Conservation (phyloP, 2,329 filamentous ascomycete genomes). For the Rhynchosporium graminicola region DNA sequence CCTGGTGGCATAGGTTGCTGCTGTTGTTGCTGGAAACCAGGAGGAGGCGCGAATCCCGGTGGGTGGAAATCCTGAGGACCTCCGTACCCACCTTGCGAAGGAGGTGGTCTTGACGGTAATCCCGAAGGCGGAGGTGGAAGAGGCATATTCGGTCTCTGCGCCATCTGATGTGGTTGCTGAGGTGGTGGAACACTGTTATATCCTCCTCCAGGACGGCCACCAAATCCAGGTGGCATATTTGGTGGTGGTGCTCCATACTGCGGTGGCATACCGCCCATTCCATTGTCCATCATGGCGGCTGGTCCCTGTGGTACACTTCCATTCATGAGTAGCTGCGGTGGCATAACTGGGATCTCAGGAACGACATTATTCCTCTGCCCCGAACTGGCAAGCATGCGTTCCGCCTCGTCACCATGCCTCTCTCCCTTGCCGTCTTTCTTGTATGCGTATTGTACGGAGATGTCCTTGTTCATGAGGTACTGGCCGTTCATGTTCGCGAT, state of each 20-base stretch:
- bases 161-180: slow-evolving; percentile 28
- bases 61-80: slow-evolving; percentile 58
- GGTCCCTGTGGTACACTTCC: slow-evolving; percentile 45
- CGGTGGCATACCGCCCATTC: slow-evolving; percentile 20
- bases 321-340: slow-evolving; percentile 44
- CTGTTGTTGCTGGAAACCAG: slow-evolving; percentile 45
- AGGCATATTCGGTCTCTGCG: slow-evolving; percentile 47
- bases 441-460: slow-evolving; percentile 96
- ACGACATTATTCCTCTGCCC: slow-evolving; percentile 93
- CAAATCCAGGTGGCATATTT: slow-evolving; percentile 37
- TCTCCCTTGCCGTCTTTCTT: slow-evolving; percentile 99
- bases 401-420: slow-evolving; percentile 90
- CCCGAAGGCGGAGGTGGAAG: slow-evolving; percentile 57
- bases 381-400: slow-evolving; percentile 86
- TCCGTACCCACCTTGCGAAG: slow-evolving; percentile 66
- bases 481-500: slow-evolving; percentile 93
- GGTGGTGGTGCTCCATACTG: slow-evolving; percentile 31
- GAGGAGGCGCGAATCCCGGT: slow-evolving; percentile 47
- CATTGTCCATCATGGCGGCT: slow-evolving; percentile 44
- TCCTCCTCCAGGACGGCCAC: slow-evolving; percentile 28
- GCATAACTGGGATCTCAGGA: slow-evolving; percentile 56
- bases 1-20: slow-evolving; percentile 45
- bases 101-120: slow-evolving; percentile 67
- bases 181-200: slow-evolving; percentile 41
- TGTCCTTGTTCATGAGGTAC: slow-evolving; percentile 95